These are phyloP conservation scores for Coemansia javaensis DNA, from an alignment of 192 early-diverging fungal genomes.

Conservation along the genomic window DNA sequence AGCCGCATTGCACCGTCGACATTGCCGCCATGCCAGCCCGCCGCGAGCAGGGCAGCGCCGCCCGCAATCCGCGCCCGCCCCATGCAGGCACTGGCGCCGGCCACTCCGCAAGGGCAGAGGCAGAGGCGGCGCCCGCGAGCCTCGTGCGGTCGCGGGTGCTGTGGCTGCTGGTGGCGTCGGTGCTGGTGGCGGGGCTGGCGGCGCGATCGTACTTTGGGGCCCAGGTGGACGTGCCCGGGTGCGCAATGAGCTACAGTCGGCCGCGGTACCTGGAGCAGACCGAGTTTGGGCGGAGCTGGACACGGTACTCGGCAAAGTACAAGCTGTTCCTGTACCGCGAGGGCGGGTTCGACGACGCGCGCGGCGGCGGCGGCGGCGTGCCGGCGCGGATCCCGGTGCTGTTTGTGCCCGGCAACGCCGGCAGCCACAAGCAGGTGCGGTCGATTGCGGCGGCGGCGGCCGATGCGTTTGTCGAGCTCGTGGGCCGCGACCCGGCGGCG, in stretches of 20 bases:
- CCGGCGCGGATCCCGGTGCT: conserved; percentile 77
- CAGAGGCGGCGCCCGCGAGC: too few relatives aligned
- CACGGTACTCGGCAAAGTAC: conserved; percentile 66
- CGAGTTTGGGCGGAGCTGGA: conserved; percentile 21
- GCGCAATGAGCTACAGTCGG: conserved; percentile 58
- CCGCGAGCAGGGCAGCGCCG: too few relatives aligned
- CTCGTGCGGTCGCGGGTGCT: conserved; percentile 3
- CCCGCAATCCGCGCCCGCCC: too few relatives aligned
- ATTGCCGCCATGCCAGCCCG: too few relatives aligned
- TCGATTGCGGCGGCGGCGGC: conserved; percentile 76
- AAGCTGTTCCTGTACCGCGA: conserved; percentile 70
- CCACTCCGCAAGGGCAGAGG: too few relatives aligned
- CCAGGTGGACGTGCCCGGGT: conserved; percentile 54
- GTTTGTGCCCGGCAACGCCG: conserved; percentile 94
- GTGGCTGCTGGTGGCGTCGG: conserved; percentile 11
- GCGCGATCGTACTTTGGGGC: conserved; percentile 62
- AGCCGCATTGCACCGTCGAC: too few relatives aligned
- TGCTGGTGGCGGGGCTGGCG: conserved; percentile 12
- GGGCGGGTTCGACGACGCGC: conserved; percentile 45
- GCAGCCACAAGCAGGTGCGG: conserved; percentile 83
- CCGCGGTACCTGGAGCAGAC: conserved; percentile 33
- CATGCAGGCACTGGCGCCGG: too few relatives aligned
- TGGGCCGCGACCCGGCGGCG: conserved; percentile 6
- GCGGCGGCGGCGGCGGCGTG: too few relatives aligned
- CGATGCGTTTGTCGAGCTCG: conserved; percentile 51